Evolutionary conservation across 805 yeast genomes (phyloP), one percentile per base, ranked within the genome.

Genomic region (Starmerella kuoi): DNA sequence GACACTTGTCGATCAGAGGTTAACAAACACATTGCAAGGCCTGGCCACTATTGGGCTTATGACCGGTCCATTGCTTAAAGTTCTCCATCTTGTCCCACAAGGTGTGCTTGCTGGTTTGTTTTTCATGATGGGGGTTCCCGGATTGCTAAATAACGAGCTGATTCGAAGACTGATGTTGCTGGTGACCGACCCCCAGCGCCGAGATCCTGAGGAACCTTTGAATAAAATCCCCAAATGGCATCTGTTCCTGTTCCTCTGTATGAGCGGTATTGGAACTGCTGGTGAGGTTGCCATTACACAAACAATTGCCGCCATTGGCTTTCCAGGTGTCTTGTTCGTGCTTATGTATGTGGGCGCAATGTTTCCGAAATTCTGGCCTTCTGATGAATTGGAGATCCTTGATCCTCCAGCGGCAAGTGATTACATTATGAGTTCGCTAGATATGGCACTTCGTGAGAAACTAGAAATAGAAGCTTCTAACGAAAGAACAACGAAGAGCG

Each of bases 71-170:
- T 69, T 88, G 26, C 65, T 88, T 45, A 67, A 77, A 0, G 88
- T 91, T 7, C 63, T 91, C 24, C 88, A 87, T 0, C 64, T 76
- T 24, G 80, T 88, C 22, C 98, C 98, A 0, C 96, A 88, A 57
- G 91, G 93, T 6, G 94, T 88, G 1, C 65, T 88, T 17, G 82
- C 95, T 0, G 98, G 98, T 0, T 66, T 91, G 36, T 88, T 91
- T 58, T 87, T 86, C 68, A 75, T 84, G 47, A 88, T 88, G 97
- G 96, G 95, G 0, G 66, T 84, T 0, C 73, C 79, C 1, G 94
- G 95, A 0, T 57, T 88, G 18, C 67, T 78, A 44, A 73, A 68
- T 4, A 84, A 82, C 55, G 76, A 68, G 3, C 73, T 88, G 4
- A 66, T 79, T 3, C 66, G 70, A 40, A 70, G 81, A 44, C 62